Base-by-base conservation (phyloP, 805 yeast species). In the Saccharomycopsis schoenii region DNA sequence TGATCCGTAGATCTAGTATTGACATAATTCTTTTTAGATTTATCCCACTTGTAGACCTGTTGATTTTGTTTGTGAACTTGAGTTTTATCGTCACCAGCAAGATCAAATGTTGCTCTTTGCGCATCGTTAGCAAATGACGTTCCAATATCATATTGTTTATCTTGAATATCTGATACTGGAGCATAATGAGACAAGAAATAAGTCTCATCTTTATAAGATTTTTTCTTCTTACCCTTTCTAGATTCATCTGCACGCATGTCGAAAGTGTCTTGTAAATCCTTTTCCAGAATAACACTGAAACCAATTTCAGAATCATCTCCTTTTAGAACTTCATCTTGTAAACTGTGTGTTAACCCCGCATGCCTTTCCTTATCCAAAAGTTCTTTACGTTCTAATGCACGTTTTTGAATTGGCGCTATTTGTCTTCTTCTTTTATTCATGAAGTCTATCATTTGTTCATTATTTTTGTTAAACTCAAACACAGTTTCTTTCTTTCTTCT, bases 181-280 rank as follows among this genome's bases (percentile, higher is more conserved):
- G 97, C 97, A 76, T 85, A 91, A 71, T 94, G 97, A 60, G 96
- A 84, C 70, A 94, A 77, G 75, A 85, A 94, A 71, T 82, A 88
- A 62, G 83, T 80, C 14, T 89, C 87, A 74, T 94, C 98, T 69
- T 84, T 81, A 75, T 71, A 92, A 0, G 84, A 72, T 66, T 83
- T 84, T 64, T 70, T 72, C 60, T 74, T 75, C 40, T 60, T 60
- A n/a, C 34, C 15, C 14, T 43, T 55, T 11, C 61, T 60, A 41
- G 76, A 67, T 2, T 71, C 61, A 37, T 71, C 68, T 62, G 81
- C 85, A 41, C 77, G 84, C 67, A 81, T 84, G 67, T 82, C 83
- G 66, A 83, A 83, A 1, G 79, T 73, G 19, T 73, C 71, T 57
- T 73, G 62, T 57, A 83, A 71, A 67, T 80, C 85, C 17, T 74